phyloP scores from a whole-genome alignment of 306 rosid genomes.

The Pyrus betulifolia region DNA sequence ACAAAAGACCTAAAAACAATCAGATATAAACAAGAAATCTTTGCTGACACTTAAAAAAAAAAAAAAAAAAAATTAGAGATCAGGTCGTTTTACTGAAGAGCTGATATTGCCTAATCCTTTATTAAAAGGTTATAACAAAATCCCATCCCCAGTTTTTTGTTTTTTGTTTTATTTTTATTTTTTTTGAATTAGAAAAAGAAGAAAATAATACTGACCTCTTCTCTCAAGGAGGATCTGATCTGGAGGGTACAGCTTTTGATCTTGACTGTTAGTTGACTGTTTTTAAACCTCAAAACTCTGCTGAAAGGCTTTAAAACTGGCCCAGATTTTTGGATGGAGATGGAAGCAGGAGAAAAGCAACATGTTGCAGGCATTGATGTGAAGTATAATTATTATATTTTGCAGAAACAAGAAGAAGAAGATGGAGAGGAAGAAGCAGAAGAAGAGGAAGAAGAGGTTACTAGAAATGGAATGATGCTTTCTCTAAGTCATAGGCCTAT shows the following conservation, averaged over 20 bases:
- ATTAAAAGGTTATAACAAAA: not conserved
- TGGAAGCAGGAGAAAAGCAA: slow-evolving; percentile 24
- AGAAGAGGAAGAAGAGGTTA: not conserved
- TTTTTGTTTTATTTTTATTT: no score
- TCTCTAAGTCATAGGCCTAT: no score
- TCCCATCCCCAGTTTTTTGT: not conserved
- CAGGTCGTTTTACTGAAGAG: not conserved
- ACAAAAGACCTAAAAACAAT: not conserved
- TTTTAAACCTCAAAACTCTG: slow-evolving; percentile 37
- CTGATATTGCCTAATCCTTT: not conserved
- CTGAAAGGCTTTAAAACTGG: slow-evolving; percentile 33
- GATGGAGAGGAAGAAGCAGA: not conserved
- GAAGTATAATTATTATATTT: not conserved
- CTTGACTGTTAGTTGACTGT: slow-evolving; percentile 35
- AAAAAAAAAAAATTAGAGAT: no score
- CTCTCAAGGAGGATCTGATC: slow-evolving; percentile 59
- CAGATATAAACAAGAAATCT: slow-evolving; percentile 12
- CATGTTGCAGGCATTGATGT: slow-evolving; percentile 52
- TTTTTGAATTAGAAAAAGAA: not conserved
- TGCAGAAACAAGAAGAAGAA: slow-evolving; percentile 12
- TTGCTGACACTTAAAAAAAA: not conserved
- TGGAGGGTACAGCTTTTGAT: slow-evolving; percentile 22
- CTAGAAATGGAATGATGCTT: not conserved
- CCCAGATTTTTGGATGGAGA: slow-evolving; percentile 43
- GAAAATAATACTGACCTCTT: slow-evolving; percentile 43